These are phyloP conservation scores for Pleurotus platypus DNA, from an alignment of 768 basidiomycete genomes.

Conservation along the genomic window DNA sequence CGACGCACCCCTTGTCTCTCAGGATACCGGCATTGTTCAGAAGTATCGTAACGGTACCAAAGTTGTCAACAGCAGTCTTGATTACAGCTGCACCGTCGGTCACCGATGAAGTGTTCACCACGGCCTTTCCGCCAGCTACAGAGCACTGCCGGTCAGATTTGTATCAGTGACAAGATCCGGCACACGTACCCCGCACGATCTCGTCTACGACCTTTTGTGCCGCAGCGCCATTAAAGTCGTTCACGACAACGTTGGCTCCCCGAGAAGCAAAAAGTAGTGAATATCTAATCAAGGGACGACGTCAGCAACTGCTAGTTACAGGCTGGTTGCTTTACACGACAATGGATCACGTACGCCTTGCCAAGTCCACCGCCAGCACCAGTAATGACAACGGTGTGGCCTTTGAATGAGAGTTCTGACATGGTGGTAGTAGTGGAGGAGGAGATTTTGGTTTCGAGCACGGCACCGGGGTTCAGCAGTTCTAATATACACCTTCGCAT, in stretches of 20 bases:
- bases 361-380: constrained; percentile 96
- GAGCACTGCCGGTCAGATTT: constrained; percentile 2
- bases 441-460: neutral
- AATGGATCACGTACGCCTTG: constrained; percentile 60
- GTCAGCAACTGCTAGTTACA: neutral
- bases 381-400: constrained; percentile 90
- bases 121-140: constrained; percentile 84
- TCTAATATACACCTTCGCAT: constrained; percentile 9
- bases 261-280: constrained; percentile 88
- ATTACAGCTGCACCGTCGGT: constrained; percentile 86
- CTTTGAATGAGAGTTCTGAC: constrained; percentile 69
- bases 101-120: constrained; percentile 82
- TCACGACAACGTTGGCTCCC: constrained; percentile 93
- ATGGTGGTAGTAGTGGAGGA: constrained; percentile 21
- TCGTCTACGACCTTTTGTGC: constrained; percentile 92
- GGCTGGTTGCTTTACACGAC: neutral
- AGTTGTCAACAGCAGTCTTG: constrained; percentile 78
- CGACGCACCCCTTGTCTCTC: constrained; percentile 67
- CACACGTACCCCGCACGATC: constrained; percentile 66
- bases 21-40: constrained; percentile 96
- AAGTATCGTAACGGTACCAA: constrained; percentile 81
- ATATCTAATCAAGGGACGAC: constrained; percentile 49
- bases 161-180: neutral
- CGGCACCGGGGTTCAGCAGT: neutral
- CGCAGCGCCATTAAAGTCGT: constrained; percentile 85